phyloP scores from a whole-genome alignment of 1,284 basidiomycete genomes.

The Naganishia cerealis region DNA sequence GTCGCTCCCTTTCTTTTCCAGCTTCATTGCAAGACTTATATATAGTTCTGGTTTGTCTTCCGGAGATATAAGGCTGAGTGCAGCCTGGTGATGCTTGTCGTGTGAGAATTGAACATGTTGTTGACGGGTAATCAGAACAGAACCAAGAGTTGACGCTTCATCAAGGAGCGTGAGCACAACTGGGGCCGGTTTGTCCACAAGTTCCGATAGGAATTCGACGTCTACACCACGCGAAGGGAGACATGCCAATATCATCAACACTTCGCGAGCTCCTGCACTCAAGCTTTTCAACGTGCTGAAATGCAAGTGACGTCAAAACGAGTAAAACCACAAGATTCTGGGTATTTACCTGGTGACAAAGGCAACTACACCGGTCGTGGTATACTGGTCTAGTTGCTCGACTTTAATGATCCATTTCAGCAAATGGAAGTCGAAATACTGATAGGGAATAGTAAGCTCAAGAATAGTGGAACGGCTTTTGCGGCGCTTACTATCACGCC shows the following conservation, averaged over 20 bases:
- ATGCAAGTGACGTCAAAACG: neutral
- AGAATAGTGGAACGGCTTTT: too few species aligned
- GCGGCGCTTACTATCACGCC: slow-evolving; percentile 23
- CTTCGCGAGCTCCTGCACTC: slow-evolving; percentile 34
- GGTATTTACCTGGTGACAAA: slow-evolving; percentile 26
- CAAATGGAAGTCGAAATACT: slow-evolving; percentile 32
- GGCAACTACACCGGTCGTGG: slow-evolving; percentile 25
- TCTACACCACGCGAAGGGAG: slow-evolving; percentile 41
- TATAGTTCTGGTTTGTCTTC: slow-evolving; percentile 33
- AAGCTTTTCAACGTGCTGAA: slow-evolving; percentile 7
- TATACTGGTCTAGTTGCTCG: slow-evolving; percentile 26
- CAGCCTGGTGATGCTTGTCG: slow-evolving; percentile 45
- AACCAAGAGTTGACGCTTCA: slow-evolving; percentile 33
- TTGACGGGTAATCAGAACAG: slow-evolving; percentile 29
- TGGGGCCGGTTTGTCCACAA: slow-evolving; percentile 31
- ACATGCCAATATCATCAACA: slow-evolving; percentile 41
- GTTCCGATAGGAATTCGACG: slow-evolving; percentile 36
- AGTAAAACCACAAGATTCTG: neutral
- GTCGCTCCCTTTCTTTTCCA: slow-evolving; percentile 34
- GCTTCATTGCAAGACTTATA: slow-evolving; percentile 10
- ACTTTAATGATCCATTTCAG: slow-evolving; percentile 31
- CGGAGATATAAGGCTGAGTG: slow-evolving; percentile 38
- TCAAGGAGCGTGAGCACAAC: slow-evolving; percentile 33
- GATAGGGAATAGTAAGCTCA: neutral
- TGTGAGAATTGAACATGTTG: slow-evolving; percentile 43